These are phyloP conservation scores for Epichloe gansuensis DNA, from an alignment of 2,329 filamentous ascomycete species.

Conservation along the genomic window DNA sequence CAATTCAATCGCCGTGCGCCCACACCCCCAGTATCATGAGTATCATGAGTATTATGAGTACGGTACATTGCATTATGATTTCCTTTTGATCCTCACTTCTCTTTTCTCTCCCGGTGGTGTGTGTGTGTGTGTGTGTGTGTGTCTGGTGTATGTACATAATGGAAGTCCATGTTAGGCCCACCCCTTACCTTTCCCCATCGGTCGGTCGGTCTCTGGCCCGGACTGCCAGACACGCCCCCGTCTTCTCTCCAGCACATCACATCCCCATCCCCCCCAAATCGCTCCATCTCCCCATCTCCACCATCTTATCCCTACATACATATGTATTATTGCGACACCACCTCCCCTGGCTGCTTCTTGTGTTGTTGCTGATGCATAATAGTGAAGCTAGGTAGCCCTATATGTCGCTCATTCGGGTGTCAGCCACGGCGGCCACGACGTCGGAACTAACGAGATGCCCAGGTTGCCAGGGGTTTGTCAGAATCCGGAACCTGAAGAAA, in stretches of 20 bases:
- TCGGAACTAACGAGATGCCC: slow-evolving; percentile 1
- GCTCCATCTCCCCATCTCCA: neutral
- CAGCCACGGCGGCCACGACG: neutral
- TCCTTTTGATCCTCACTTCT: neutral
- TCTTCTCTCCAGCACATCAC: neutral
- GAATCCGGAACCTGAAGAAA: neutral
- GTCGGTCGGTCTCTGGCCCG: neutral
- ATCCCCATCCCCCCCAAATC: too few species aligned
- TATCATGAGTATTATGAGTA: too few species aligned
- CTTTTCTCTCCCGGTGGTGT: neutral
- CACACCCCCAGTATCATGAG: neutral
- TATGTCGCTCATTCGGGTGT: slow-evolving; percentile 5
- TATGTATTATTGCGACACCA: neutral
- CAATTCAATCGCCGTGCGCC: neutral
- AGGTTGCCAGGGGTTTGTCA: neutral
- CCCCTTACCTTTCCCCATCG: too few species aligned
- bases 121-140: too few species aligned
- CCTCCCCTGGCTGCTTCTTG: neutral
- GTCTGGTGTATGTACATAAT: too few species aligned
- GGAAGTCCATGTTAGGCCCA: too few species aligned
- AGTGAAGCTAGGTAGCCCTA: slow-evolving; percentile 6
- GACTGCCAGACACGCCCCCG: neutral
- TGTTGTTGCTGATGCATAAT: slow-evolving; percentile 4
- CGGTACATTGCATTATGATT: too few species aligned
- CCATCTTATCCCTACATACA: too few species aligned